A percentile compares a stretch with the other conserved stretches of the same genome.
phyloP scores from a whole-genome alignment of 1,139 yeast species.

The Chernovozyma aurita region DNA sequence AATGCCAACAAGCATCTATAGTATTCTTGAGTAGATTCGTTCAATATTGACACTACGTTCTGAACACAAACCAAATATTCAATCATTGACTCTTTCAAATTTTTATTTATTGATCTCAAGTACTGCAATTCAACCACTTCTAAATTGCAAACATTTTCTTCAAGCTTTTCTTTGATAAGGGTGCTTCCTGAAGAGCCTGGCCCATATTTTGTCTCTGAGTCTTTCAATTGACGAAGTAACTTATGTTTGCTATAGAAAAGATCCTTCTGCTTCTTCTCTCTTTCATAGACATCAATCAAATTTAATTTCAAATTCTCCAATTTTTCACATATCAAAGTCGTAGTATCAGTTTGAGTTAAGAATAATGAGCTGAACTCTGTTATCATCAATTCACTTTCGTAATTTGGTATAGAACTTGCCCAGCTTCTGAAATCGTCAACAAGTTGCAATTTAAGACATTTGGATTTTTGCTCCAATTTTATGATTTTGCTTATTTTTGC shows the following conservation, averaged over 20 bases:
- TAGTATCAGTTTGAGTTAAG: constrained; percentile 29
- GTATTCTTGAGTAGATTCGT: constrained; percentile 30
- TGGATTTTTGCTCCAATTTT: constrained; percentile 28
- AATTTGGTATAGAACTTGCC: constrained; percentile 37
- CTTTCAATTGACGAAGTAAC: constrained; percentile 31
- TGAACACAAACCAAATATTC: constrained; percentile 40
- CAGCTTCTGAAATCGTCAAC: constrained; percentile 36
- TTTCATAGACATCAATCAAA: constrained; percentile 41
- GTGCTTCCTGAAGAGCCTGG: constrained; percentile 36
- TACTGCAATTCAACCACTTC: constrained; percentile 50
- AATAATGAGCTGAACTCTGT: constrained; percentile 36
- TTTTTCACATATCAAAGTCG: constrained; percentile 30
- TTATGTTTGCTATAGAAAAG: constrained; percentile 28
- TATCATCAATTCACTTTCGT: constrained; percentile 35
- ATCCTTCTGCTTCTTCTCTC: constrained; percentile 46
- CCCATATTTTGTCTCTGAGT: constrained; percentile 43
- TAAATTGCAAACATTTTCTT: constrained; percentile 44
- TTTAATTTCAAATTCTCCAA: constrained; percentile 38
- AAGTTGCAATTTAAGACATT: constrained; percentile 31
- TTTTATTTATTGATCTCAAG: constrained; percentile 40
- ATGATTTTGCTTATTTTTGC: constrained; percentile 28
- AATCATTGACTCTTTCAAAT: constrained; percentile 39
- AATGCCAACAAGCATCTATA: constrained; percentile 11
- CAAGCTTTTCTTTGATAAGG: constrained; percentile 44
- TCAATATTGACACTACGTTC: constrained; percentile 24